Evolutionary conservation across 164 flowering plant genomes (phyloP).

Genomic region (Stephania yunnanensis): DNA sequence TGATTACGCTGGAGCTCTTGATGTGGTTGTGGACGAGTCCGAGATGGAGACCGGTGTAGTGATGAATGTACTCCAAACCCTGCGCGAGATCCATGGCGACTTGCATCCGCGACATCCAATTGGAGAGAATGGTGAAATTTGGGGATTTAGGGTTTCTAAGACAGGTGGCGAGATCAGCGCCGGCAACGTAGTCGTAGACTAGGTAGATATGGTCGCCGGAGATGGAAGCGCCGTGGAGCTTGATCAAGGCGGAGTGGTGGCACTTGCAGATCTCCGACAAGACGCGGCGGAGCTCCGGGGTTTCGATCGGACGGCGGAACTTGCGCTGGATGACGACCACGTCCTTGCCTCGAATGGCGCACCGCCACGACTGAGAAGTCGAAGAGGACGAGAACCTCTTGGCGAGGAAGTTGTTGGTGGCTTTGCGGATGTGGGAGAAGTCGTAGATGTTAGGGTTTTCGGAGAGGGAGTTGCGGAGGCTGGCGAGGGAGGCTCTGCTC

Average conservation of each 20-base stretch:
- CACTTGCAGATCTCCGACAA: slow-evolving; percentile 48
- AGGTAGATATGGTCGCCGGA: slow-evolving; percentile 54
- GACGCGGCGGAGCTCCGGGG: slow-evolving; percentile 27
- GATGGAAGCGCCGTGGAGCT: slow-evolving; percentile 60
- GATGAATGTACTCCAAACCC: slow-evolving; percentile 69
- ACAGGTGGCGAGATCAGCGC: slow-evolving; percentile 50
- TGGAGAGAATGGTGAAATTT: slow-evolving; percentile 10
- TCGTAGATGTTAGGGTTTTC: slow-evolving; percentile 40
- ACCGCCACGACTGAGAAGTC: slow-evolving; percentile 61
- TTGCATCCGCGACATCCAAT: slow-evolving; percentile 66
- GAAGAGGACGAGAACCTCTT: slow-evolving; percentile 42
- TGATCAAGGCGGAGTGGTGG: slow-evolving; percentile 53
- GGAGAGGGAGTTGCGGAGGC: slow-evolving; percentile 32
- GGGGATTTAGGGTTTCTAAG: slow-evolving; percentile 24
- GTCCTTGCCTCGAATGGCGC: slow-evolving; percentile 41
- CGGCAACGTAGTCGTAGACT: slow-evolving; percentile 60
- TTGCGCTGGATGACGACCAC: slow-evolving; percentile 54
- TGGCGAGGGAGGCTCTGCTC: slow-evolving; percentile 24
- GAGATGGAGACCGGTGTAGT: slow-evolving; percentile 41
- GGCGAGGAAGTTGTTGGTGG: slow-evolving; percentile 45
- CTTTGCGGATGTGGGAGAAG: slow-evolving; percentile 43
- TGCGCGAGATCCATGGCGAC: slow-evolving; percentile 57
- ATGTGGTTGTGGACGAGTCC: slow-evolving; percentile 64
- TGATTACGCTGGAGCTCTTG: slow-evolving; percentile 49
- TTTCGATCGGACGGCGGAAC: slow-evolving; percentile 38